Evolutionary conservation across 805 yeast genomes (phyloP), one percentile per base, ranked within the genome.

Genomic region (Starmerella bombicola): DNA sequence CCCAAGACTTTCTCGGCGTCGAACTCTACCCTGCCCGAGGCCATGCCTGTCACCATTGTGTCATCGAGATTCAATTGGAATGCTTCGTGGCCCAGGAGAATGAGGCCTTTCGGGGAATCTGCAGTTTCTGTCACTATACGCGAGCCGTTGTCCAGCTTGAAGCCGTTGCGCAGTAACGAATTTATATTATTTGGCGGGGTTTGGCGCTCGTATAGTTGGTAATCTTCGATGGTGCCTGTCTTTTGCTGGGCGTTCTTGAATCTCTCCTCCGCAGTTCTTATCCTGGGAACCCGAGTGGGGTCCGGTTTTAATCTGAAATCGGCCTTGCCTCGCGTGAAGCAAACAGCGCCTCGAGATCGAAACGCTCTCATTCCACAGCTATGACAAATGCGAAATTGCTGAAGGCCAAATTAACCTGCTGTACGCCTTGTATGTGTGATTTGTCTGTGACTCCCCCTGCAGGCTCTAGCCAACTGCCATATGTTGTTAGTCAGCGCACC

Each of bases 11-110:
- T 24, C n/a, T 61, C 55, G 13, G 59, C 58, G 40, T 64, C 60
- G 37, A 78, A 64, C 25, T 71, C 74, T 12, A 78, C 71, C n/a
- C 75, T 59, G 33, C 77, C 76, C 3, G 62, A 54, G 34, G 71
- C 71, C 42, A 69, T 67, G 1, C 74, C 71, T n/a, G 58, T 52
- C 16, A 65, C 58, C 25, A 39, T 53, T 28, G 40, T 53, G 47
- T 42, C 38, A 22, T 47, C 50, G 33, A 79, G 54, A 49, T 74
- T 69, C 30, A 80, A 67, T 52, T 77, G 78, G 46, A 74, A 72
- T 1, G 76, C 70, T 51, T 78, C 84, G 10, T 59, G 51, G 64
- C 73, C 52, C 13, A 60, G 44, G 30, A 60, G 47, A 16, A 59
- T 36, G 31, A 58, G 49, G 7, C 56, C 63, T 10, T 30, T 20